These are phyloP conservation scores for Ophiocordyceps camponoti-leonardi DNA, from an alignment of 2,329 filamentous ascomycete species.

Conservation along the genomic window DNA sequence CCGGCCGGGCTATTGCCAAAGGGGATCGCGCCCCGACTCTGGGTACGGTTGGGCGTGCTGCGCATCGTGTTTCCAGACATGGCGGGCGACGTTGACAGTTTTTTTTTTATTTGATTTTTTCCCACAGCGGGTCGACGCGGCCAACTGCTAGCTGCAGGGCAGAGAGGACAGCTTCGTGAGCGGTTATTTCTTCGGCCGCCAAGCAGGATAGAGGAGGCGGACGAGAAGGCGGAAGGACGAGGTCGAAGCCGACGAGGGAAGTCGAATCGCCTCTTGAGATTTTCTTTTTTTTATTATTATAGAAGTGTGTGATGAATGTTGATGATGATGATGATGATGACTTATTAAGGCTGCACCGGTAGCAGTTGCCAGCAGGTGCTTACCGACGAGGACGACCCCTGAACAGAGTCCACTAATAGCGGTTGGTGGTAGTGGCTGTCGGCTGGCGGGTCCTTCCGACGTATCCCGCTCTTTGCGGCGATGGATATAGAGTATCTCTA, in stretches of 20 bases:
- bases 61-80: slow-evolving; percentile 48
- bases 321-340: too few species aligned
- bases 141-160: background rate
- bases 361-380: background rate
- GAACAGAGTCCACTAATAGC: background rate
- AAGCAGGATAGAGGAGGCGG: background rate
- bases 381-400: background rate
- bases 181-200: background rate
- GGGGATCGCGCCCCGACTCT: slow-evolving; percentile 40
- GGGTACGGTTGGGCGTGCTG: slow-evolving; percentile 48
- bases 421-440: background rate
- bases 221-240: background rate
- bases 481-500: background rate
- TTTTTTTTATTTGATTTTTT: background rate
- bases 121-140: too few species aligned
- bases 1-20: slow-evolving; percentile 41
- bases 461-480: background rate
- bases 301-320: background rate
- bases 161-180: background rate
- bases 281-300: background rate
- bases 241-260: background rate
- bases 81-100: slow-evolving; percentile 6
- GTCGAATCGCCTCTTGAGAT: too few species aligned
- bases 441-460: background rate
- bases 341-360: background rate